Percentiles rank a stretch among this genome's conserved stretches.
These are phyloP conservation scores for Gossypium lobatum DNA, from an alignment of 441 rosid species.

Conservation along the genomic window DNA sequence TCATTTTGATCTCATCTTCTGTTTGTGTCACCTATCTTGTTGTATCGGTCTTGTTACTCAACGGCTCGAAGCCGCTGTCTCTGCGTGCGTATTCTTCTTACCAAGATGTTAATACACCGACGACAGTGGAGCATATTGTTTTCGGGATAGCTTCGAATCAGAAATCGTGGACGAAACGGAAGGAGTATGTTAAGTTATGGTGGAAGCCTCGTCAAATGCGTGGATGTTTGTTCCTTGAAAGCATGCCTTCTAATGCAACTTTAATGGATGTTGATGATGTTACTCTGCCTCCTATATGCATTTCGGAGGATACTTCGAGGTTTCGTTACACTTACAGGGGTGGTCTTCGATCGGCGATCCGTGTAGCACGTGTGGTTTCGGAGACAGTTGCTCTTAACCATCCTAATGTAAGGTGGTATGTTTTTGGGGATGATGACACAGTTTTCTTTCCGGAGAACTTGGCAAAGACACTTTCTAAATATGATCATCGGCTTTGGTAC, in stretches of 20 bases:
- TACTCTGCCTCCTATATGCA: constrained; percentile 60
- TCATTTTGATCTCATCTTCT: constrained; percentile 34
- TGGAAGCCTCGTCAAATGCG: constrained; percentile 60
- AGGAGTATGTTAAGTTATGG: constrained; percentile 74
- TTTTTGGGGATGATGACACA: constrained; percentile 93
- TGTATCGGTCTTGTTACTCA: constrained; percentile 33
- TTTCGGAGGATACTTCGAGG: constrained; percentile 67
- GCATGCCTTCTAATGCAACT: constrained; percentile 22
- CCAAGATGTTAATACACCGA: constrained; percentile 21
- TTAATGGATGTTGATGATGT: constrained; percentile 13
- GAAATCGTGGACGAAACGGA: constrained; percentile 52
- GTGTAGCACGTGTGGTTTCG: constrained; percentile 62
- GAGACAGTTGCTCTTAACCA: constrained; percentile 60
- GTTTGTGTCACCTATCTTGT: constrained; percentile 40
- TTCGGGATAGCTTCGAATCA: constrained; percentile 69
- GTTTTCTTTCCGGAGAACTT: constrained; percentile 70
- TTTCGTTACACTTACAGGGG: constrained; percentile 57
- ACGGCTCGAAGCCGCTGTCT: constrained; percentile 25
- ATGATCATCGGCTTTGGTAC: constrained; percentile 73
- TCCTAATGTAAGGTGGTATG: constrained; percentile 69
- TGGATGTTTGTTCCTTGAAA: constrained; percentile 80
- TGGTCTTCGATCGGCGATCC: constrained; percentile 68
- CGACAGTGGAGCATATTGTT: constrained; percentile 53
- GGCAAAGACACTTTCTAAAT: constrained; percentile 72
- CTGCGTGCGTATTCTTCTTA: constrained; percentile 17